Base-by-base conservation (phyloP, 495 filamentous ascomycete genomes). In the Penicillium psychrofluorescens region DNA sequence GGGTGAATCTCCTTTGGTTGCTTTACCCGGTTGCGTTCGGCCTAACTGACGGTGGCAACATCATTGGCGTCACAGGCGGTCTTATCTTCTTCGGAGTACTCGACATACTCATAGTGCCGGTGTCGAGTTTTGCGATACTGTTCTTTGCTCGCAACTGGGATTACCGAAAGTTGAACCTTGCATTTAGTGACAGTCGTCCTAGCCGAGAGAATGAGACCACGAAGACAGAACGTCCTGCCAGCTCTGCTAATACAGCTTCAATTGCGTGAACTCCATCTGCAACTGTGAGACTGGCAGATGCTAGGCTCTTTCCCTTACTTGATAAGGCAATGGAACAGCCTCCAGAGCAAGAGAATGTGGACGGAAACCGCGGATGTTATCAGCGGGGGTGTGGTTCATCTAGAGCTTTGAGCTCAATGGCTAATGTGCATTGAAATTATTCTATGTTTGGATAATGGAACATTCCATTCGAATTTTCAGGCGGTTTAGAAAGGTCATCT, bases 21-120 rank as follows among this genome's bases (percentile, higher is more conserved):
- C 58, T 86, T n/a, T 88, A 87, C 58, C 82, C 84, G 4, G 72
- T 88, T 44, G 74, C 73, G 9, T 88, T 77, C 74, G 85, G 81
- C 43, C 49, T 87, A 8, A 68, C 63, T 33, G 84, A 88, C 47
- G 84, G 83, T 29, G 80, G 81, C 4, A 86, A 87, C 54, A 59
- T 74, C 43, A 82, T 86, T 44, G 55, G 75, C 2, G 74, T 80
- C 0, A 81, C 83, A 44, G 75, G 71, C 3, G 79, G 80, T 48
- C 70, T 74, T n/a, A 60, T 85, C 44, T 88, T 88, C 61, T 88
- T 86, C 49, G 81, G 81, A 29, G 64, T 83, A 13, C 59, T 88
- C 11, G 81, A 88, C 50, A 50, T 86, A 7, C 43, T 84, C 11
- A 59, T 79, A 6, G 77, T 82, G 43, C 81, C 78, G 1, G 55